These are phyloP conservation scores for Podospora australis DNA, from an alignment of 495 filamentous ascomycete species.

Conservation along the genomic window DNA sequence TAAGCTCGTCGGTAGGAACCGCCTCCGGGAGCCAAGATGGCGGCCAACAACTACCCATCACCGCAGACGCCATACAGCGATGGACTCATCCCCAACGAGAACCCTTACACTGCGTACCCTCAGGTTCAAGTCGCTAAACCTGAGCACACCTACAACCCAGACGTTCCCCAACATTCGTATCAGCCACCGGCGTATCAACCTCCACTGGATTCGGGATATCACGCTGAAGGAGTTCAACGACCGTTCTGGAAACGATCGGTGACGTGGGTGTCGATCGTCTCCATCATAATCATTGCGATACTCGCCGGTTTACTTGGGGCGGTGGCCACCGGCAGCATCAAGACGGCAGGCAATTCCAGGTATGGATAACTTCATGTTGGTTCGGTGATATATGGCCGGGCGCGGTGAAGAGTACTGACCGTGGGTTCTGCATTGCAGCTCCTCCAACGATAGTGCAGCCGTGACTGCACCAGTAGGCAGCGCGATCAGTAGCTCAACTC, in stretches of 20 bases:
- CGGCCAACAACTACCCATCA: not conserved
- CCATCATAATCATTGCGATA: not conserved
- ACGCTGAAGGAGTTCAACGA: not conserved
- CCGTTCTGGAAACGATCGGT: not conserved
- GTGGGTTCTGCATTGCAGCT: too few species aligned
- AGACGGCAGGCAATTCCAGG: not conserved
- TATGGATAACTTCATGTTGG: too few species aligned
- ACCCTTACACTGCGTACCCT: not conserved
- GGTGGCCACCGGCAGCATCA: not conserved
- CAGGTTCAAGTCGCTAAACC: not conserved
- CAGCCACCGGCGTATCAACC: not conserved
- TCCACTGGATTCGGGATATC: not conserved
- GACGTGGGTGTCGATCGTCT: not conserved
- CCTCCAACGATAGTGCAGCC: too few species aligned
- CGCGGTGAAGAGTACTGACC: too few species aligned
- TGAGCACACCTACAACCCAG: not conserved
- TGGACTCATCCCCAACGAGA: not conserved
- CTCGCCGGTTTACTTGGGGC: not conserved
- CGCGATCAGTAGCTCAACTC: too few species aligned
- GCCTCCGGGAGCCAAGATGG: too few species aligned
- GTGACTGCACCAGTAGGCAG: too few species aligned
- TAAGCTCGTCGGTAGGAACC: too few species aligned
- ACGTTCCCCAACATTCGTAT: not conserved
- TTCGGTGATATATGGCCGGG: too few species aligned
- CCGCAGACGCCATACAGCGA: not conserved